Evolutionary conservation across 331 rosid species (phyloP), one percentile per base, ranked within the genome.

Genomic region (Saraca asoca): DNA sequence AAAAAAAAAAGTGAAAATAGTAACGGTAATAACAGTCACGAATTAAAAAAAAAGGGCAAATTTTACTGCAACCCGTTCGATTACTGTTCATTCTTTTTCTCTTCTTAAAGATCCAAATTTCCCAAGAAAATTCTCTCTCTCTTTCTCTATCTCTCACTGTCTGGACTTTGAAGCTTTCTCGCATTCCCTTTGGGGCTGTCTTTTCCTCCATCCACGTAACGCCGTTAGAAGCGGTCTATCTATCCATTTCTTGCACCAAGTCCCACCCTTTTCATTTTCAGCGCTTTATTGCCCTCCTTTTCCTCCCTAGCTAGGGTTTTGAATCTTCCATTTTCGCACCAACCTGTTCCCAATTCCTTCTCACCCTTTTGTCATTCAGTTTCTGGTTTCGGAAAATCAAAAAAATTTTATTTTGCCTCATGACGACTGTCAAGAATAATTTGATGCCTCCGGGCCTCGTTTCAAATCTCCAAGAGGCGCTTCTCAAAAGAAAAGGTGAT

Each of bases 371-470:
- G 14, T 38, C 45, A 4, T 17, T 45, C 62, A 14, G n/a, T 16
- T 59, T 62, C 43, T 20, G 16, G 31, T n/a, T 15, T 29, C 43
- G 7, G 10, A 39, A 6, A 1, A 24, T 3, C 29, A 49, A 0
- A 37, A 0, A 37, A 35, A 43, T 38, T 73, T 57, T 34, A 17
- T 11, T 19, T 20, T 6, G 17, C 45, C 46, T 24, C 5, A 68
- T 81, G 90, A 77, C 90, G 68, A 79, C 73, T 51, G 79, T 77
- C 56, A 84, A 79, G 66, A 87, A 73, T 72, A 83, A 59, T 44
- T 72, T 82, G 74, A 73, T 90, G 87, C 98, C 97, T 42, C 90
- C 97, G n/a, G 98, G 95, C 35, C 79, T 93, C 70, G 96, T 93
- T 58, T 85, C 98, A 69, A 93, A 86, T 81, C 95, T 93, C 2